These are phyloP conservation scores for Dunaliella primolecta DNA, from an alignment of 139 green algal genomes.

Conservation along the genomic window DNA sequence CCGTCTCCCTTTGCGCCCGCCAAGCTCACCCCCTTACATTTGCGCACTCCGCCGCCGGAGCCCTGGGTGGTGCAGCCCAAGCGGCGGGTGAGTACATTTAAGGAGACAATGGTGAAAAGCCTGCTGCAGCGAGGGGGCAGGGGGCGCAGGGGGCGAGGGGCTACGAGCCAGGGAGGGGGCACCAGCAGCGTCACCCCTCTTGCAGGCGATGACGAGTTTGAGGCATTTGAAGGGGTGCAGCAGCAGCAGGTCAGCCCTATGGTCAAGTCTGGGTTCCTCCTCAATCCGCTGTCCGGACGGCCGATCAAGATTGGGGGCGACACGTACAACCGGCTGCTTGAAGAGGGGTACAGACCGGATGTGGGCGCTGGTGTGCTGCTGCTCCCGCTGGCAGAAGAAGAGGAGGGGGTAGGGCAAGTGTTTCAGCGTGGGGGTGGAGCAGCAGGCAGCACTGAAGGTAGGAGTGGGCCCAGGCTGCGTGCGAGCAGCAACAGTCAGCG, in stretches of 20 bases:
- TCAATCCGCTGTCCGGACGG: conserved; percentile 34
- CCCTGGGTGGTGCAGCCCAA: conserved; percentile 16
- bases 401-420: neutral
- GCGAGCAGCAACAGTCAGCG: neutral
- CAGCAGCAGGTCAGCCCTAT: neutral
- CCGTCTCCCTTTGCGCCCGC: neutral
- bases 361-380: neutral
- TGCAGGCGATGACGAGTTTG: neutral
- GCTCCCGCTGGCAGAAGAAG: neutral
- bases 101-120: conserved; percentile 14
- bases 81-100: conserved; percentile 13
- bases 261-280: conserved; percentile 18
- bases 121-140: neutral
- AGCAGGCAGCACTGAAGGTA: neutral
- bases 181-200: neutral
- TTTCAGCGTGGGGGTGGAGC: neutral
- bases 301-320: conserved; percentile 43
- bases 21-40: conserved; percentile 9
- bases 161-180: neutral
- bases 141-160: neutral
- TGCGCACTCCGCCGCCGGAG: conserved; percentile 13
- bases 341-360: conserved; percentile 22
- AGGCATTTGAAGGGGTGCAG: neutral
- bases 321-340: conserved; percentile 33
- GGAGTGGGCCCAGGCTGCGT: neutral